Evolutionary conservation across 2,329 filamentous ascomycete species (phyloP).

Genomic region (Xylariaceae sp.): DNA sequence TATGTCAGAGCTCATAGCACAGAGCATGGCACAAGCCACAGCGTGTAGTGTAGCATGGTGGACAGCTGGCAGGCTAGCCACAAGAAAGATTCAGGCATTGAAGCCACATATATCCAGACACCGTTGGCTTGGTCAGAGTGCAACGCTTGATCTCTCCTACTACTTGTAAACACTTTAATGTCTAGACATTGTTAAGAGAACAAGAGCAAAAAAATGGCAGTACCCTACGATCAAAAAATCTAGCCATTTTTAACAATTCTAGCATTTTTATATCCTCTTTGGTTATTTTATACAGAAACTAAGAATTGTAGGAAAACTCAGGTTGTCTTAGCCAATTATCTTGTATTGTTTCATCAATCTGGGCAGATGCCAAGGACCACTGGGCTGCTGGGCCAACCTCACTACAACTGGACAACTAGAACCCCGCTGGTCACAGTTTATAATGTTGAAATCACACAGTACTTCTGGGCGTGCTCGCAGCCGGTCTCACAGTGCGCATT

Average conservation of each 20-base stretch:
- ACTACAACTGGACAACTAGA: background rate
- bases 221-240: background rate
- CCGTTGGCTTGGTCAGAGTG: no score
- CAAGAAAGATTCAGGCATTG: no score
- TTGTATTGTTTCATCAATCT: background rate
- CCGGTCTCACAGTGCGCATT: background rate
- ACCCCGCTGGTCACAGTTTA: background rate
- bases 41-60: background rate
- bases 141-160: no score
- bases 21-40: conserved; percentile 4
- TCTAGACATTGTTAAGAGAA: no score
- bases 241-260: background rate
- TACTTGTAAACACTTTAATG: no score
- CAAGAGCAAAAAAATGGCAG: background rate
- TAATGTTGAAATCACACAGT: background rate
- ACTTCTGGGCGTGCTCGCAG: background rate
- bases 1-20: background rate
- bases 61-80: no score
- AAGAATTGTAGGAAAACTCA: background rate
- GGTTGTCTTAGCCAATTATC: background rate
- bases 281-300: no score
- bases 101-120: no score
- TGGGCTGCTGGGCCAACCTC: no score
- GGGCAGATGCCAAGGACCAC: no score
- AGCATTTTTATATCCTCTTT: background rate